phyloP scores from a whole-genome alignment of 768 basidiomycete genomes.

The Podaxis sp. region DNA sequence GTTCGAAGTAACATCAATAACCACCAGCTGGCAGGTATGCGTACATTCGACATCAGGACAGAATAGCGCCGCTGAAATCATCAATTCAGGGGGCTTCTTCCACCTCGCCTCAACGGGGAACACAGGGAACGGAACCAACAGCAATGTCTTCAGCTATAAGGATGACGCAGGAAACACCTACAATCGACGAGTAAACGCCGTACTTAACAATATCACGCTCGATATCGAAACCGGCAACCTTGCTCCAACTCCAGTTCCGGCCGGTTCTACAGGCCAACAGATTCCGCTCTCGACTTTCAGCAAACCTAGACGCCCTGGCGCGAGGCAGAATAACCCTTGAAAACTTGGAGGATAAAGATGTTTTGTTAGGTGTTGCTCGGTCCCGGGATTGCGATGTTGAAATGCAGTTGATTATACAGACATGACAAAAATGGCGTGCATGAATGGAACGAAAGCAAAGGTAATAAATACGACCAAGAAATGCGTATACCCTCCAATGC shows the following conservation, averaged over 20 bases:
- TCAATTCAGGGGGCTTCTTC: conserved; percentile 48
- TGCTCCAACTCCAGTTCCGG: conserved; percentile 18
- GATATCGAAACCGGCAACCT: conserved; percentile 52
- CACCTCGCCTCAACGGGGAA: conserved; percentile 42
- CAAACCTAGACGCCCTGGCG: conserved; percentile 6
- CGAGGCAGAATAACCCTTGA: neutral
- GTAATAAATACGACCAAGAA: conserved; percentile 1
- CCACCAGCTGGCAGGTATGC: conserved; percentile 57
- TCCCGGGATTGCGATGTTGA: neutral
- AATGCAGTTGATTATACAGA: neutral
- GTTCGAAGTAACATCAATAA: conserved; percentile 56
- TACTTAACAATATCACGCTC: conserved; percentile 57
- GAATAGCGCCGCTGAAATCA: neutral
- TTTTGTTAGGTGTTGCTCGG: neutral
- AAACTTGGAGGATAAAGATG: too few species aligned
- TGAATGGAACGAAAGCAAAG: neutral
- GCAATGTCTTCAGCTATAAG: conserved; percentile 62
- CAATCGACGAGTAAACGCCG: conserved; percentile 56
- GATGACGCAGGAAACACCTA: conserved; percentile 65
- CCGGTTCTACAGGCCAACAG: neutral
- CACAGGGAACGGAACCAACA: conserved; percentile 66
- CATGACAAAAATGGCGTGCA: neutral
- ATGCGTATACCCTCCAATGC: neutral
- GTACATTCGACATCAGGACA: neutral
- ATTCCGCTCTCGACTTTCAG: neutral